Evolutionary conservation across 768 basidiomycete genomes (phyloP), one percentile per base, ranked within the genome.

Genomic region (Naganishia antarctica): DNA sequence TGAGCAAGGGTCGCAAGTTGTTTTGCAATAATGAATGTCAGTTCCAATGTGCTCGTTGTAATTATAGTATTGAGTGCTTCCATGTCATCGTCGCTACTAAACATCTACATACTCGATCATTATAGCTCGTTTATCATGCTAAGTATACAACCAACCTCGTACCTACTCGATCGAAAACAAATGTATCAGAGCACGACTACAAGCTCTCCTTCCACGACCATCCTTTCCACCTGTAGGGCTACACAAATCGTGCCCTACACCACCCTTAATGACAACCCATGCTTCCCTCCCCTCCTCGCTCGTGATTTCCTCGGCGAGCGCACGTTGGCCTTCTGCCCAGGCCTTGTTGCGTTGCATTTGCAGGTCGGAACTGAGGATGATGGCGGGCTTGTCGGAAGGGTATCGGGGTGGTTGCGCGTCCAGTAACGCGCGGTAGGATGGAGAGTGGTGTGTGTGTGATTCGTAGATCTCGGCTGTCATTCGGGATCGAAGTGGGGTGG

Each of bases 281-380:
- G 44, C 41, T 32, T 43, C 34, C 40, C 66, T 28, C 5, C 72
- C 74, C 18, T 70, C 70, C 49, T 74, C 70, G 21, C 67, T 61
- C 16, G 73, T 77, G 18, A 77, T 72, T 44, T 75, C 76, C 65
- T 74, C 70, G 7, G 70, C 73, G 46, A 77, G 57, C 5, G 70
- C 68, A 16, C 73, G 49, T 64, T 77, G 76, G 9, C 74, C 76
- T 43, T 74, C 71, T 18, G 65, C 70, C 76, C 76, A 77, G 3
- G 46, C 61, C 12, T 67, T 69, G 53, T 74, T 68, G 3, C 40
- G 31, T 13, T 72, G 64, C 70, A 77, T 73, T 46, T 69, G 44
- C n/a, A 67, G 51, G 12, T 70, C 34, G 9, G 64, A 67, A 21
- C 48, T 60, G 13, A 77, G 46, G 28, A 77, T 70, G 16, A 75